These are phyloP conservation scores for Climacium dendroides DNA, from an alignment of 225 moss, liverwort and hornwort species.

Conservation along the genomic window DNA sequence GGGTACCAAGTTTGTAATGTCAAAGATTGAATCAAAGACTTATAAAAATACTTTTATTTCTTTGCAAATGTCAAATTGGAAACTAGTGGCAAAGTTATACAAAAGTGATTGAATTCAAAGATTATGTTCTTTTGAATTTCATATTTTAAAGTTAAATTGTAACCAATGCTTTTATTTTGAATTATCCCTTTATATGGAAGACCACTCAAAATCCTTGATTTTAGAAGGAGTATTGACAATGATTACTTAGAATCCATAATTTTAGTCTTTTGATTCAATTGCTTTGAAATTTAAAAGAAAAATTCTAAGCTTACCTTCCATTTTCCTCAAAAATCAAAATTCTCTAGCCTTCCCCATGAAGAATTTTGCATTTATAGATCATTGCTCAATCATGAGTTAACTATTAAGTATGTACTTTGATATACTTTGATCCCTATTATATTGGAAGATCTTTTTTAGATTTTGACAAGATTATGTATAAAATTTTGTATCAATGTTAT, in stretches of 20 bases:
- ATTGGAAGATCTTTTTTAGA: not conserved
- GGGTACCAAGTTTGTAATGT: not conserved
- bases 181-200: rapidly evolving
- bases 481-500: no score
- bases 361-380: not conserved
- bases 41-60: not conserved
- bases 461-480: not conserved
- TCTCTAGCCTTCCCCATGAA: not conserved
- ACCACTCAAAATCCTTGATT: not conserved
- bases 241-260: not conserved
- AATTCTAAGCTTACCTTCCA: not conserved
- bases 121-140: not conserved
- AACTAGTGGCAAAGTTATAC: not conserved
- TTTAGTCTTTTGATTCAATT: not conserved
- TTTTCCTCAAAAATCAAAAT: rapidly evolving
- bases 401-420: not conserved
- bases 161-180: not conserved
- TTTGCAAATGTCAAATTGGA: no score
- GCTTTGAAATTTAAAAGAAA: not conserved
- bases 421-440: not conserved
- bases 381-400: not conserved
- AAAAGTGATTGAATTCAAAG: not conserved
- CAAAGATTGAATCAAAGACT: not conserved
- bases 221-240: rapidly evolving
- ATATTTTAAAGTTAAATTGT: not conserved